These are phyloP conservation scores for Collybia mongolica DNA, from an alignment of 768 basidiomycete genomes.

Conservation along the genomic window DNA sequence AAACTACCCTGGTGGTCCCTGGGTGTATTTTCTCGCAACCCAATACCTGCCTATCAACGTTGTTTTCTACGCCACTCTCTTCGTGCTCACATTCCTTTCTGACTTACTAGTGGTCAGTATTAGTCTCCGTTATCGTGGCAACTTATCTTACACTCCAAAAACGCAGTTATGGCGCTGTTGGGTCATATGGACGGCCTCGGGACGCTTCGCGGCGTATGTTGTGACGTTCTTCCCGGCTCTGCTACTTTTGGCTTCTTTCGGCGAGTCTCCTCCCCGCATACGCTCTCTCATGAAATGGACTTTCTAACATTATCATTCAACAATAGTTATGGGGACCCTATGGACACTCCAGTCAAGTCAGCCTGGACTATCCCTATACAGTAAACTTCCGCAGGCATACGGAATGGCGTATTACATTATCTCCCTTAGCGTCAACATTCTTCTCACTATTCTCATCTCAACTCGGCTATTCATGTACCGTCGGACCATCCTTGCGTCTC, in stretches of 20 bases:
- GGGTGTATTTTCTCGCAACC: constrained; percentile 40
- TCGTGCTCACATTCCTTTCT: constrained; percentile 40
- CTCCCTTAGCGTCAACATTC: constrained; percentile 29
- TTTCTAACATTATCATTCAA: not conserved
- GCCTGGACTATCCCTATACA: constrained; percentile 27
- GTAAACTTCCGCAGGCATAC: constrained; percentile 19
- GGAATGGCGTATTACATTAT: constrained; percentile 28
- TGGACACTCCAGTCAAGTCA: constrained; percentile 33
- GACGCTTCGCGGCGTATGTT: constrained; percentile 19
- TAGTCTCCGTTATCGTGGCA: not conserved
- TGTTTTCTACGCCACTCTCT: constrained; percentile 41
- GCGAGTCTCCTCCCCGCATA: constrained; percentile 3
- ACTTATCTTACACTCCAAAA: not conserved
- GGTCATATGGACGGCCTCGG: constrained; percentile 35
- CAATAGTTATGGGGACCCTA: constrained; percentile 28
- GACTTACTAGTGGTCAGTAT: constrained; percentile 32
- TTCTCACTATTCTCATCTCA: constrained; percentile 29
- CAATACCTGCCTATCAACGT: constrained; percentile 40
- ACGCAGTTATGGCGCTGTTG: constrained; percentile 38
- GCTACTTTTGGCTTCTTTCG: constrained; percentile 26
- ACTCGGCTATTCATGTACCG: constrained; percentile 27
- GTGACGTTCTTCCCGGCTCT: constrained; percentile 26
- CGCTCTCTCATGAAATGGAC: not conserved
- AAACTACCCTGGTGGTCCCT: constrained; percentile 41
- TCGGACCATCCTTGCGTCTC: constrained; percentile 17